phyloP scores from a whole-genome alignment of 352 stramenopile genomes.

The Globisporangium mamillatum region DNA sequence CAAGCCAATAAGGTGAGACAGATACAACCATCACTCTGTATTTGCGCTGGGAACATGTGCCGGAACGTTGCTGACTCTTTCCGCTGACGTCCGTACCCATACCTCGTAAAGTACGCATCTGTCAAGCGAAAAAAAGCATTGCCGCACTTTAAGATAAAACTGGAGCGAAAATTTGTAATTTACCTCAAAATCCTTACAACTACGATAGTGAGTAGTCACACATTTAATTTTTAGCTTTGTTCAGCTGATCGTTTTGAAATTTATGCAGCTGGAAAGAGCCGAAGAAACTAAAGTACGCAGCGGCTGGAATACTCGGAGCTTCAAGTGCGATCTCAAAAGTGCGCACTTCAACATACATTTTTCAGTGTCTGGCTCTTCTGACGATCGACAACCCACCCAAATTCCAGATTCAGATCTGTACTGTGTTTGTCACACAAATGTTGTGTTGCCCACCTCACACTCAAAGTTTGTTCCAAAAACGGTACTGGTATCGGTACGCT shows the following conservation, averaged over 20 bases:
- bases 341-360: background rate
- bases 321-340: background rate
- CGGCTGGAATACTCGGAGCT: no score
- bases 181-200: no score
- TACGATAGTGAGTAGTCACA: no score
- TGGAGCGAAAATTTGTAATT: no score
- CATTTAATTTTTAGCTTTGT: no score
- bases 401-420: background rate
- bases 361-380: background rate
- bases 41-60: background rate
- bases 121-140: no score
- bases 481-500: background rate
- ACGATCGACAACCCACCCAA: background rate
- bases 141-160: no score
- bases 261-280: no score
- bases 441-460: background rate
- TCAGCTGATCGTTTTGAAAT: no score
- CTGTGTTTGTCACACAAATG: background rate
- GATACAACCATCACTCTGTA: background rate
- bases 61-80: conserved; percentile 2
- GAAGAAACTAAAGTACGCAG: no score
- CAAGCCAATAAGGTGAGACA: background rate
- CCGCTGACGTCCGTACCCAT: background rate
- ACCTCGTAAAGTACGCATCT: no score
- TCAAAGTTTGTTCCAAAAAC: background rate